Evolutionary conservation across 768 basidiomycete species (phyloP).

Genomic region (Tylopilus sp.): DNA sequence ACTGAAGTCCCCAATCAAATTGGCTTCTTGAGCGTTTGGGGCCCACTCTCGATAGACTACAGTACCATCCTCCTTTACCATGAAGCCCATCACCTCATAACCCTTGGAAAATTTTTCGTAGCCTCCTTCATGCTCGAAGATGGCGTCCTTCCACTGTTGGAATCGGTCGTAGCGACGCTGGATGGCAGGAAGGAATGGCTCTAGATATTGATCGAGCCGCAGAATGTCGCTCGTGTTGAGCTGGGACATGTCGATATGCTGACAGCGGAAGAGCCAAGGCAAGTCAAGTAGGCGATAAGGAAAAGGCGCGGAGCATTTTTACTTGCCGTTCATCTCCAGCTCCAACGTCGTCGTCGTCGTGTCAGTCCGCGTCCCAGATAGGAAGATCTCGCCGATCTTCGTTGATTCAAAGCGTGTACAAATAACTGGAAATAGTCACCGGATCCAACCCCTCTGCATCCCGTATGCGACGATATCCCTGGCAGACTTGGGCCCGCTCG

Average conservation of each 20-base stretch:
- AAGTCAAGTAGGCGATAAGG: slow-evolving; percentile 1
- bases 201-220: slow-evolving; percentile 69
- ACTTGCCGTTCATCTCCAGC: slow-evolving; percentile 1
- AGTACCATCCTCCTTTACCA: slow-evolving; percentile 60
- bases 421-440: slow-evolving; percentile 9
- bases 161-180: slow-evolving; percentile 64
- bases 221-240: slow-evolving; percentile 58
- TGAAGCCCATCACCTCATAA: slow-evolving; percentile 66
- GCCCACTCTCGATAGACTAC: slow-evolving; percentile 96
- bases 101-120: slow-evolving; percentile 62
- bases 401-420: not conserved
- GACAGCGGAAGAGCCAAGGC: not conserved
- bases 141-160: slow-evolving; percentile 71
- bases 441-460: slow-evolving; percentile 60
- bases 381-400: slow-evolving; percentile 3
- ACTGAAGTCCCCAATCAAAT: slow-evolving; percentile 97
- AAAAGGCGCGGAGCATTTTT: not conserved
- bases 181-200: slow-evolving; percentile 68
- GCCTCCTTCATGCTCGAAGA: slow-evolving; percentile 81
- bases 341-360: not conserved
- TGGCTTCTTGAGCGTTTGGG: slow-evolving; percentile 79
- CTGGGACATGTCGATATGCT: slow-evolving; percentile 29
- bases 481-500: slow-evolving; percentile 39
- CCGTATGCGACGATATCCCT: slow-evolving; percentile 63
- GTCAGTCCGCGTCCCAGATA: slow-evolving; percentile 8